A percentile compares a stretch with the other conserved stretches of the same genome.
Conservation (phyloP, 2,329 filamentous ascomycete species). For the Aspergillus glaucus region DNA sequence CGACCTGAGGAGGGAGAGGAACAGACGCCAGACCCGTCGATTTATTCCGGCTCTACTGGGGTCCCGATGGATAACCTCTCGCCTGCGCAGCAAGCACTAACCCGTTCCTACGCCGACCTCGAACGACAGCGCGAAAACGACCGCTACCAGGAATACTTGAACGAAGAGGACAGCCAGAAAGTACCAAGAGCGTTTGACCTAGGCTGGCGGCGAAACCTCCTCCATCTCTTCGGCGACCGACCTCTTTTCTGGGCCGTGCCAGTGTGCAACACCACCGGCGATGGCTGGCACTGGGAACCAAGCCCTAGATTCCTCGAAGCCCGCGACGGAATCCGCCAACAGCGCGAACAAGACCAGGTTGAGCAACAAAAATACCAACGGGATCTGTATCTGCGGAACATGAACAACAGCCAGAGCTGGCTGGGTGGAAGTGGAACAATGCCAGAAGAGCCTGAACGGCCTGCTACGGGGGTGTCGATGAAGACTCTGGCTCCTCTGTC, state of each 20-base stretch:
- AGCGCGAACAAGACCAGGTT: slow-evolving; percentile 23
- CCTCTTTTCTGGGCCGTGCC: slow-evolving; percentile 73
- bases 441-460: slow-evolving; percentile 22
- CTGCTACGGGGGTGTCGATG: slow-evolving; percentile 38
- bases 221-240: slow-evolving; percentile 71
- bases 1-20: slow-evolving; percentile 75
- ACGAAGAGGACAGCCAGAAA: slow-evolving; percentile 80
- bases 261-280: slow-evolving; percentile 75
- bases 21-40: slow-evolving; percentile 31
- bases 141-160: slow-evolving; percentile 73
- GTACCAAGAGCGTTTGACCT: slow-evolving; percentile 92
- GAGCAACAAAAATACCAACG: slow-evolving; percentile 28
- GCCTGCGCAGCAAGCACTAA: slow-evolving; percentile 41
- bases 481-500: slow-evolving; percentile 36
- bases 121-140: slow-evolving; percentile 61
- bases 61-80: slow-evolving; percentile 22
- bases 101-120: slow-evolving; percentile 47
- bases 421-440: slow-evolving; percentile 8
- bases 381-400: slow-evolving; percentile 30
- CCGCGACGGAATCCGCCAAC: slow-evolving; percentile 25
- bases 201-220: slow-evolving; percentile 71
- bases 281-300: slow-evolving; percentile 92
- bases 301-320: slow-evolving; percentile 71
- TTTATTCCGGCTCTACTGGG: slow-evolving; percentile 8
- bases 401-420: slow-evolving; percentile 26